Percentiles rank a stretch among this genome's conserved stretches.
Conservation (phyloP, 805 yeast species). For the Candida methanosorbosa region DNA sequence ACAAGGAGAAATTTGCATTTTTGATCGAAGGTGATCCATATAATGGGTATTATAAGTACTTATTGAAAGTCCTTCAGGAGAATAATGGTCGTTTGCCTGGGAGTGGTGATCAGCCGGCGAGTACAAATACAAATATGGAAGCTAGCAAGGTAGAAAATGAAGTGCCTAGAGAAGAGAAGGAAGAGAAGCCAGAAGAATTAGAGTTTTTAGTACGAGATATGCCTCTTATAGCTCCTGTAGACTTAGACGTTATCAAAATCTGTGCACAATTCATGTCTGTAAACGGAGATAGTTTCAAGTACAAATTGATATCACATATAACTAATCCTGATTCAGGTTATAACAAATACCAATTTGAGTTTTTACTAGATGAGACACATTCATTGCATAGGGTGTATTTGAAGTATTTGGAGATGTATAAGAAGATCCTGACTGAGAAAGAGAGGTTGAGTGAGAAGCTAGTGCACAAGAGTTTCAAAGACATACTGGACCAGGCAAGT, state of each 20-base stretch:
- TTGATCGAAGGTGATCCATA: conserved; percentile 45
- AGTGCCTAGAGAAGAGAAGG: background rate
- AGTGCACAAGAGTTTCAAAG: conserved; percentile 2
- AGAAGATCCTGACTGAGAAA: conserved; percentile 21
- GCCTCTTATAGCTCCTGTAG: conserved; percentile 41
- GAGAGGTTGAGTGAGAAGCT: conserved; percentile 10
- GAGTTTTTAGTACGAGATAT: background rate
- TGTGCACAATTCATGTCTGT: conserved; percentile 63
- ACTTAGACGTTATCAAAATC: conserved; percentile 59
- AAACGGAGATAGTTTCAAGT: conserved; percentile 42
- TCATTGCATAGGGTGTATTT: conserved; percentile 47
- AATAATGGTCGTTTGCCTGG: too few species aligned
- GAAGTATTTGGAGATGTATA: conserved; percentile 49
- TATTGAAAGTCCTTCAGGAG: conserved; percentile 26
- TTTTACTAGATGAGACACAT: conserved; percentile 45
- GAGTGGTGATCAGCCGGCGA: too few species aligned
- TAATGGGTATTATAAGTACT: conserved; percentile 44
- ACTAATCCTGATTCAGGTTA: conserved; percentile 21
- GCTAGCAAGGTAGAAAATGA: background rate
- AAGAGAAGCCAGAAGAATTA: background rate
- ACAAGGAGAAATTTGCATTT: conserved; percentile 71
- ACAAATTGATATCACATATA: conserved; percentile 21
- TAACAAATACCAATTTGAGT: conserved; percentile 54
- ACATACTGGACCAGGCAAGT: conserved; percentile 38
- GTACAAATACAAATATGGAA: too few species aligned